Evolutionary conservation across 2,329 filamentous ascomycete genomes (phyloP).

Genomic region (Didymella pinodella): DNA sequence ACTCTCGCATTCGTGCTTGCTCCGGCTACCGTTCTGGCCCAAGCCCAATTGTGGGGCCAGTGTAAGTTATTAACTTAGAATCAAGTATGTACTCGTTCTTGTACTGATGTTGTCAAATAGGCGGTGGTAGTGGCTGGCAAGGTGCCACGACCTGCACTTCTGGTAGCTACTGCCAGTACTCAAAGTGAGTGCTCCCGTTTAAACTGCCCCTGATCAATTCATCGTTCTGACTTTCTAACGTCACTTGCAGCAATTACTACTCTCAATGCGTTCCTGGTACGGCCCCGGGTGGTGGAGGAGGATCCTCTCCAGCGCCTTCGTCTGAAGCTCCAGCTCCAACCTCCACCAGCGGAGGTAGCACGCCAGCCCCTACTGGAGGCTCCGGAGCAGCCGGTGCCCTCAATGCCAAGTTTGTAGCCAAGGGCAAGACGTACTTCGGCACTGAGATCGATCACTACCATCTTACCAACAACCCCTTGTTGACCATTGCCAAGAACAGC

Average conservation of each 20-base stretch:
- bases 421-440: constrained; percentile 4
- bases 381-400: not conserved
- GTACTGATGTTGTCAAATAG: not conserved
- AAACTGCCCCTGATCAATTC: not conserved
- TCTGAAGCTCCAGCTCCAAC: not conserved
- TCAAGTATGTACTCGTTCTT: not conserved
- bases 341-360: not conserved
- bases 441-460: constrained; percentile 8
- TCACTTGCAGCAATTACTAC: not conserved
- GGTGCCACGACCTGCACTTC: not conserved
- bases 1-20: not conserved
- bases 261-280: not conserved
- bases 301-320: not conserved
- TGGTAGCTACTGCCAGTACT: not conserved
- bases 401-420: not conserved
- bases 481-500: constrained; percentile 1
- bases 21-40: not conserved
- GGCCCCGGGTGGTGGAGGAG: not conserved
- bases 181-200: not conserved
- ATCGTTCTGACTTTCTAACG: not conserved
- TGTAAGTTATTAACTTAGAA: not conserved
- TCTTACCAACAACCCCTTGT: constrained; percentile 1
- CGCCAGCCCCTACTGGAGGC: not conserved
- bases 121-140: not conserved
- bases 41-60: not conserved